Evolutionary conservation across 768 basidiomycete genomes (phyloP), one percentile per base, ranked within the genome.

Genomic region (Mycena venus): DNA sequence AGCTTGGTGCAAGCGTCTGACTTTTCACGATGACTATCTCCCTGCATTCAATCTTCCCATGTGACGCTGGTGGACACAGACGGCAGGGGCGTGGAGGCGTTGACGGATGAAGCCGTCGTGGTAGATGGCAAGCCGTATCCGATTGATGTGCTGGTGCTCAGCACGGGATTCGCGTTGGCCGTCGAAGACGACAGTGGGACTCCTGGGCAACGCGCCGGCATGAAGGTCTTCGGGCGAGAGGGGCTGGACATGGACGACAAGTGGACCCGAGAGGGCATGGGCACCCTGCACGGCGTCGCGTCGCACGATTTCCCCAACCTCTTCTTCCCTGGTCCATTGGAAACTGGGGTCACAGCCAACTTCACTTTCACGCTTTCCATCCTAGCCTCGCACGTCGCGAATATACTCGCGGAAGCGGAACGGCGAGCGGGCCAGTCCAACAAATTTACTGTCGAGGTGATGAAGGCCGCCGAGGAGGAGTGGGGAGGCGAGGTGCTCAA

Each of bases 1-100:
- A 0, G 29, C 23, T 4, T 78, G 77, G 77, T 78, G 77, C 61
- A 78, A 78, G 51, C 71, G 77, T 23, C 77, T 75, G 29, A 65
- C 72, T 8, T 78, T 78, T 63, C 77, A 78, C 58, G 77, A 78
- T 49, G 75, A 78, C 21, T 78, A 76, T 25, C 68, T 78, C 5
- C 77, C 65, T 31, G n/a, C 73, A 8, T 78, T 78, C 62, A 78
- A 78, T 23, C 53, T 7, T 7, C 60, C 75, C 0, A 76, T 29
- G 77, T 78, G 25, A 70, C 40, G 17, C 58, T 78, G 4, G 77
- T 78, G 34, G 77, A 78, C 66, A 78, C 75, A 7, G 75, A 76
- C 36, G 77, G 77, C 21, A 58, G 42, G 38, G 77, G 77, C 11
- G 61, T 76, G 4, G 75, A 76, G 0, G 9, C 42, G 1, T 17